phyloP scores from a whole-genome alignment of 441 rosid species.

The Manihot esculenta region DNA sequence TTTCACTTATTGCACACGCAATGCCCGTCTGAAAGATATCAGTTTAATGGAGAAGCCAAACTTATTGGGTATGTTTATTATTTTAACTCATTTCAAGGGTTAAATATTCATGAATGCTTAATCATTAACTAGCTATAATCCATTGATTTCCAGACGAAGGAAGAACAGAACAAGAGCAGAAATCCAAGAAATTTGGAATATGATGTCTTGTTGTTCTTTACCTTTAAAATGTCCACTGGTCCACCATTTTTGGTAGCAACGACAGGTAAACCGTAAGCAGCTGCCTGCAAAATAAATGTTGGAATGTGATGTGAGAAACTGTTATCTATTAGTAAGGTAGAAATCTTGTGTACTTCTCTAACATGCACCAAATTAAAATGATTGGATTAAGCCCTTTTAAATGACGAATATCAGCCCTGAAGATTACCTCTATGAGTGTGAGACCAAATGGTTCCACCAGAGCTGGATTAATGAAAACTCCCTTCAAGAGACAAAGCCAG shows the following conservation, averaged over 20 bases:
- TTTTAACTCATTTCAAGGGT: background rate
- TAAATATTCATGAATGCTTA: background rate
- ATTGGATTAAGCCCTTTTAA: background rate
- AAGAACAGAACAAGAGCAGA: background rate
- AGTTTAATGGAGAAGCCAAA: background rate
- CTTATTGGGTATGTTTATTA: background rate
- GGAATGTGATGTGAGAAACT: constrained; percentile 5
- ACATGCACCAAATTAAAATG: constrained; percentile 1
- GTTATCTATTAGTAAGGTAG: background rate
- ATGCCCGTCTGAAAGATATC: background rate
- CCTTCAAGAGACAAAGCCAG: constrained; percentile 47
- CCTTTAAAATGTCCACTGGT: constrained; percentile 70
- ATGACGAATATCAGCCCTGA: constrained; percentile 4
- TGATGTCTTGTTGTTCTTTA: constrained; percentile 20
- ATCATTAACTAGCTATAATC: background rate
- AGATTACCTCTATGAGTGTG: constrained; percentile 62
- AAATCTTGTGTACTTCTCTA: background rate
- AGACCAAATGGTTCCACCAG: constrained; percentile 81
- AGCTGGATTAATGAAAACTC: constrained; percentile 78
- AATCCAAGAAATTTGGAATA: constrained; percentile 6
- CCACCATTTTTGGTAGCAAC: constrained; percentile 79
- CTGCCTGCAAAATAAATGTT: constrained; percentile 45
- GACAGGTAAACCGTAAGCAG: constrained; percentile 73
- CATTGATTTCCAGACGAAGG: background rate
- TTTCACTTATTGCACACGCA: background rate